These are phyloP conservation scores for Castanea mollissima DNA, from an alignment of 306 rosid genomes.

Conservation along the genomic window DNA sequence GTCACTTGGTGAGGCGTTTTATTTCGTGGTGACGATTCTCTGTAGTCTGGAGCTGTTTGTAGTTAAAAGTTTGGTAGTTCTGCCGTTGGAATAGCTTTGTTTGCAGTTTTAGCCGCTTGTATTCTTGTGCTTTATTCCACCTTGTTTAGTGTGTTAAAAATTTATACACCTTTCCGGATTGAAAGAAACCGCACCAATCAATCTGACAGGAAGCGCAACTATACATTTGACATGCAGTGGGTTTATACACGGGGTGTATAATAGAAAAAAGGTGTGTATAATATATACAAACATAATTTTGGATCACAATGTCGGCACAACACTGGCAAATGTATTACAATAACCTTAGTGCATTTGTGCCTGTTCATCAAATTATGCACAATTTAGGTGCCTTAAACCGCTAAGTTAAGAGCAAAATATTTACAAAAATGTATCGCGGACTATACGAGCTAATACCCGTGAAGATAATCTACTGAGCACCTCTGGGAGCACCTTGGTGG, in stretches of 20 bases:
- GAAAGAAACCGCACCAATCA: neutral
- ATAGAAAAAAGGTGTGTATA: no score
- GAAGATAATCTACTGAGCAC: slow-evolving; percentile 78
- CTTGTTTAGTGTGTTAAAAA: no score
- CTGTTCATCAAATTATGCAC: slow-evolving; percentile 30
- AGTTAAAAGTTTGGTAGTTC: no score
- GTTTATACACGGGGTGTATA: neutral
- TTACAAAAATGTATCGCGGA: slow-evolving; percentile 79
- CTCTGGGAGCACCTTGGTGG: slow-evolving; percentile 80
- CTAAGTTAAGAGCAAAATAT: neutral
- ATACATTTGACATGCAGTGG: slow-evolving; percentile 2
- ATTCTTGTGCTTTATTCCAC: no score
- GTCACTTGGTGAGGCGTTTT: no score
- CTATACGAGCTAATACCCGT: slow-evolving; percentile 80
- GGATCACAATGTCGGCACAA: neutral
- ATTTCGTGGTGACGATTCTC: no score
- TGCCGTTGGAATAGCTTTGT: no score
- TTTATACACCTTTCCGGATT: neutral
- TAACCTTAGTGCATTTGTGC: slow-evolving; percentile 14
- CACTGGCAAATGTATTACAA: slow-evolving; percentile 16
- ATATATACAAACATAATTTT: slow-evolving; percentile 10
- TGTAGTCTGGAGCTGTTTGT: no score
- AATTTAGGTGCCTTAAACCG: slow-evolving; percentile 29
- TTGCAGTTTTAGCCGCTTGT: no score
- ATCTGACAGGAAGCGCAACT: neutral